These are phyloP conservation scores for Xylaria telfairii DNA, from an alignment of 495 filamentous ascomycete genomes.

Conservation along the genomic window DNA sequence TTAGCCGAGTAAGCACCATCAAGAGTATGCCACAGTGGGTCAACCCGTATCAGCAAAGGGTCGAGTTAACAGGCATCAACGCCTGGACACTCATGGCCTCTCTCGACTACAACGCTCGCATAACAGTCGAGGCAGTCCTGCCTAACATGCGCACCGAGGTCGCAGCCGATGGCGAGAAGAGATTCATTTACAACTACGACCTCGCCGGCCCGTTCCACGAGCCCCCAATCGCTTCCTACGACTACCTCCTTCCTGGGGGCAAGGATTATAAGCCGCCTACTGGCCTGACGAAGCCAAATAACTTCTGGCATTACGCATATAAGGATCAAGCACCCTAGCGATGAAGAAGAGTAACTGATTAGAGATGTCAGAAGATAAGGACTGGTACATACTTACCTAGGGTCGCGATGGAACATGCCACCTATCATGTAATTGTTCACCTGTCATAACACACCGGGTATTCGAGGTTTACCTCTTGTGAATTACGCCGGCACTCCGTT, in stretches of 20 bases:
- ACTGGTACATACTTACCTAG: background rate
- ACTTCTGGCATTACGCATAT: background rate
- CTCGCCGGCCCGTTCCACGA: slow-evolving; percentile 20
- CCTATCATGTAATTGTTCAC: background rate
- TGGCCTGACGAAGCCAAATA: background rate
- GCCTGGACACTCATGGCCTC: slow-evolving; percentile 39
- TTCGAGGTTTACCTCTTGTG: background rate
- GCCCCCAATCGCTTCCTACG: background rate
- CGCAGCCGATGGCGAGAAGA: slow-evolving; percentile 28
- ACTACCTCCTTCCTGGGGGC: slow-evolving; percentile 18
- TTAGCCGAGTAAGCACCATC: background rate
- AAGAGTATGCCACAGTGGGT: slow-evolving; percentile 30
- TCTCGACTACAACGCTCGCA: slow-evolving; percentile 36
- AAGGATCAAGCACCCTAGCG: too few species aligned
- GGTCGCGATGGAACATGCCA: background rate
- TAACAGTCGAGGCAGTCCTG: slow-evolving; percentile 31
- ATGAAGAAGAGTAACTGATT: background rate
- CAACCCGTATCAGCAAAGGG: slow-evolving; percentile 31
- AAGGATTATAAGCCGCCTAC: background rate
- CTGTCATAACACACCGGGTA: background rate
- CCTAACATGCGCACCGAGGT: slow-evolving; percentile 25
- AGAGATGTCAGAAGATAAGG: background rate
- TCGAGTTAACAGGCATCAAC: slow-evolving; percentile 40
- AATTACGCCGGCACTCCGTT: background rate
- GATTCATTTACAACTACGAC: slow-evolving; percentile 20